Evolutionary conservation across 1,284 basidiomycete species (phyloP).

Genomic region (Boletellus sp.): DNA sequence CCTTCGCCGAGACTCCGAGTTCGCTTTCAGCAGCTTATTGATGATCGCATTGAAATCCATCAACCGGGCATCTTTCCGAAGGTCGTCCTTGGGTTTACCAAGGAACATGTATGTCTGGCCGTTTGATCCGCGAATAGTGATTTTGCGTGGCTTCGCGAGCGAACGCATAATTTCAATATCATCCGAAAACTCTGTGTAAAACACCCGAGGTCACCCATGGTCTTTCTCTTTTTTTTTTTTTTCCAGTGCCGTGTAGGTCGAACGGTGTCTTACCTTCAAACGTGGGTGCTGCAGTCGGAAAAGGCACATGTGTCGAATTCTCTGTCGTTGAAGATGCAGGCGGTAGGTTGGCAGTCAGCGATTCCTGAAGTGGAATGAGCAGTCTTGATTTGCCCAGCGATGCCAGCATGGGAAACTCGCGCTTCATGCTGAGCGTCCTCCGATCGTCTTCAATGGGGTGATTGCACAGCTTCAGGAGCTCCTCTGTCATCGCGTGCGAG

Average conservation of each 20-base stretch:
- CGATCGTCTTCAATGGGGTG: conserved; percentile 48
- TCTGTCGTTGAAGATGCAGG: conserved; percentile 54
- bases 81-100: conserved; percentile 96
- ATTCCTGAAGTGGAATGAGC: conserved; percentile 91
- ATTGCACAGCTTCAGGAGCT: conserved; percentile 69
- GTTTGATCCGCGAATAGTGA: conserved; percentile 82
- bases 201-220: not conserved
- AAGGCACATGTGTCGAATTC: conserved; percentile 74
- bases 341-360: conserved; percentile 86
- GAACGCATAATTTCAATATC: conserved; percentile 92
- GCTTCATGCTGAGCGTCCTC: conserved; percentile 54
- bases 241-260: not conserved
- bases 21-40: conserved; percentile 93
- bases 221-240: not conserved
- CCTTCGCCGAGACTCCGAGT: conserved; percentile 87
- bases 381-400: conserved; percentile 60
- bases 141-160: conserved; percentile 88
- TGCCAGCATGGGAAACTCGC: conserved; percentile 62
- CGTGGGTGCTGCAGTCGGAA: conserved; percentile 73
- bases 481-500: conserved; percentile 60
- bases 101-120: conserved; percentile 89
- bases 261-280: conserved; percentile 59
- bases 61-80: conserved; percentile 94
- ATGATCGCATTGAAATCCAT: conserved; percentile 99
- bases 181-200: conserved; percentile 66